phyloP scores from a whole-genome alignment of 768 basidiomycete species.

The Termitomyces sp. region DNA sequence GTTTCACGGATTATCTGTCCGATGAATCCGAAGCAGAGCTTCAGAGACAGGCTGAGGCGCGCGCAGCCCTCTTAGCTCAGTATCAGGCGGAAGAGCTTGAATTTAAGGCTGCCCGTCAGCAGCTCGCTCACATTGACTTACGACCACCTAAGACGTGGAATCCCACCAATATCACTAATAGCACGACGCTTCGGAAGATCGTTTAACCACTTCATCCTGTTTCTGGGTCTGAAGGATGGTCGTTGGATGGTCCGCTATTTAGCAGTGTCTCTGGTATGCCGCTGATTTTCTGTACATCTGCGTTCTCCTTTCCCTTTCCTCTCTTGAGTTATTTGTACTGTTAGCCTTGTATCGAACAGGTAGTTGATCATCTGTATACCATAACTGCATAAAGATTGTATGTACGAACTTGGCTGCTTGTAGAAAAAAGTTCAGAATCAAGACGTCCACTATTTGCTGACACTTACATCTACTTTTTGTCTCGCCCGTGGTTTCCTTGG shows the following conservation, averaged over 20 bases:
- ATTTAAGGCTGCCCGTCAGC: slow-evolving; percentile 77
- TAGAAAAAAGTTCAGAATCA: not conserved
- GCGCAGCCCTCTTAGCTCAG: slow-evolving; percentile 75
- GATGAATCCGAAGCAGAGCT: slow-evolving; percentile 90
- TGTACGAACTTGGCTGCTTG: not conserved
- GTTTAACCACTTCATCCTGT: not conserved
- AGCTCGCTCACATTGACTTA: slow-evolving; percentile 70
- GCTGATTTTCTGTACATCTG: slow-evolving; percentile 4
- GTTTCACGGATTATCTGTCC: slow-evolving; percentile 88
- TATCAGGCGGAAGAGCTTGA: slow-evolving; percentile 77
- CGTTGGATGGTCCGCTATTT: not conserved
- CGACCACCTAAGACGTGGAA: slow-evolving; percentile 79
- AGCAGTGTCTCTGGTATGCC: not conserved
- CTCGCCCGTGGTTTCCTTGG: not conserved
- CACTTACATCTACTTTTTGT: not conserved
- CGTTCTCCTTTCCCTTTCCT: slow-evolving; percentile 4
- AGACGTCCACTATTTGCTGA: not conserved
- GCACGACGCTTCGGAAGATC: slow-evolving; percentile 17
- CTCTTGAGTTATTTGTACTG: slow-evolving; percentile 1
- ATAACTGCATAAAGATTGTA: slow-evolving; percentile 2
- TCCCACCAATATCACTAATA: slow-evolving; percentile 42
- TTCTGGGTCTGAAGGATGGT: slow-evolving; percentile 3
- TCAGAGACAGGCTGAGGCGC: slow-evolving; percentile 81
- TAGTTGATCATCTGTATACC: slow-evolving; percentile 5
- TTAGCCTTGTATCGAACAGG: slow-evolving; percentile 10